Evolutionary conservation across 2,329 filamentous ascomycete genomes (phyloP), one percentile per base, ranked within the genome.

Genomic region (Tolypocladium nubicola): DNA sequence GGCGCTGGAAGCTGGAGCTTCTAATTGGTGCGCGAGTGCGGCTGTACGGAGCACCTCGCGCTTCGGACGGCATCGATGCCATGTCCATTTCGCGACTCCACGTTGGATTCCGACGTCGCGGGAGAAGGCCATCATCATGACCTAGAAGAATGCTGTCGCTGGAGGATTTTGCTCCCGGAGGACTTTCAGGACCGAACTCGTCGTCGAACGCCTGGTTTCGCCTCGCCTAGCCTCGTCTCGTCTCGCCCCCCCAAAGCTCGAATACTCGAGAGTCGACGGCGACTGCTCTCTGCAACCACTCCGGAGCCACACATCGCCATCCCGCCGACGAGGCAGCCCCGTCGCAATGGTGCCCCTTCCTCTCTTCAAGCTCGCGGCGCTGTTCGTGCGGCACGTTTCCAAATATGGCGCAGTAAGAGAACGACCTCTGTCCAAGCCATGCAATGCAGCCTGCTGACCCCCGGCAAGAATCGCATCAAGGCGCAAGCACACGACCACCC

Each of bases 341-440:
- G 52, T 26, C 56, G 59, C 60, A 56, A 87, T 87, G 84, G 84
- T 87, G 50, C 78, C 83, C 57, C 75, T 87, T 43, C 84, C 84
- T 23, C 74, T 87, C 21, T 87, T 87, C 72, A 87, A 87, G 73
- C 81, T 87, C 62, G 84, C 79, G 26, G 71, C 83, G 57, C 76
- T 87, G 52, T 84, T 87, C 62, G 75, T 87, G 66, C 79, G 82
- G 63, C 84, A 87, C 67, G 72, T 87, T 56, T 87, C 84, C 57
- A 87, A 87, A 72, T 87, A 87, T 76, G 84, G 84, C 66, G 84
- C 84, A 57, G 84, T 87, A 79, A 63, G 82, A 16, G 72, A 52
- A n/a, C 23, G 30, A 14, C 19, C 30, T 21, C 30, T 10, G 30
- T 35, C 3, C 47, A 21, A 35, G 19, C 19, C 10, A 21, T 16